Conservation (phyloP, 345 rosid genomes). For the Clausena lansium region DNA sequence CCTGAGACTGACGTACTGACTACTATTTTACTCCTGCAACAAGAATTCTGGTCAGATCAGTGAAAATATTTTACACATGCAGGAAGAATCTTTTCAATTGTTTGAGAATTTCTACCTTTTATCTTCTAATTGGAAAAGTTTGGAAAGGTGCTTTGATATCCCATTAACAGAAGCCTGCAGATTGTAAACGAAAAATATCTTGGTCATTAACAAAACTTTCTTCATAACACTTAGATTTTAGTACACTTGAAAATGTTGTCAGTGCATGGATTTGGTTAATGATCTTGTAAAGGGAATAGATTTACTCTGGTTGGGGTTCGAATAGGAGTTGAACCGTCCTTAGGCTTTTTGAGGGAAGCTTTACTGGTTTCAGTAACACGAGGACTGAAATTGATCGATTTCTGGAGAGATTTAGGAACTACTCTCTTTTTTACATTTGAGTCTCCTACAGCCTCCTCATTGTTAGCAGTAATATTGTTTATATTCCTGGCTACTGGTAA, state of each 20-base stretch:
- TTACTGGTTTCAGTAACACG: slow-evolving; percentile 28
- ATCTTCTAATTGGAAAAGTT: slow-evolving; percentile 33
- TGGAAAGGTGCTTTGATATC: slow-evolving; percentile 40
- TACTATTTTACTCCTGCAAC: slow-evolving; percentile 35
- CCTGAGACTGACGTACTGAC: slow-evolving; percentile 39
- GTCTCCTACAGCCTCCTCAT: slow-evolving; percentile 25
- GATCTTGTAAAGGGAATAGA: not conserved
- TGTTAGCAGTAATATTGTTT: slow-evolving; percentile 15
- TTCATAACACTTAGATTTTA: not conserved
- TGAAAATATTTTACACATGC: not conserved
- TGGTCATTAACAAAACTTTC: not conserved
- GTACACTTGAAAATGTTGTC: not conserved
- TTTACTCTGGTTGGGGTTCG: slow-evolving; percentile 51
- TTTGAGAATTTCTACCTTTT: slow-evolving; percentile 43
- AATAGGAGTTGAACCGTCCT: slow-evolving; percentile 30
- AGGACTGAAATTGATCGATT: slow-evolving; percentile 48
- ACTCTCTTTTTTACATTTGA: slow-evolving; percentile 34
- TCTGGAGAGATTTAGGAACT: slow-evolving; percentile 39
- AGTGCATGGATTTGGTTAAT: not conserved
- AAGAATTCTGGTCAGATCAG: not conserved
- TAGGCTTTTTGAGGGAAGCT: slow-evolving; percentile 34
- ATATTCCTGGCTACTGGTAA: slow-evolving; percentile 28
- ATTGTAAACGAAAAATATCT: slow-evolving; percentile 14
- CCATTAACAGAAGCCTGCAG: slow-evolving; percentile 47
- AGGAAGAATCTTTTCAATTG: not conserved